These are phyloP conservation scores for Fusarium avenaceum DNA, from an alignment of 2,329 filamentous ascomycete genomes.

Conservation along the genomic window DNA sequence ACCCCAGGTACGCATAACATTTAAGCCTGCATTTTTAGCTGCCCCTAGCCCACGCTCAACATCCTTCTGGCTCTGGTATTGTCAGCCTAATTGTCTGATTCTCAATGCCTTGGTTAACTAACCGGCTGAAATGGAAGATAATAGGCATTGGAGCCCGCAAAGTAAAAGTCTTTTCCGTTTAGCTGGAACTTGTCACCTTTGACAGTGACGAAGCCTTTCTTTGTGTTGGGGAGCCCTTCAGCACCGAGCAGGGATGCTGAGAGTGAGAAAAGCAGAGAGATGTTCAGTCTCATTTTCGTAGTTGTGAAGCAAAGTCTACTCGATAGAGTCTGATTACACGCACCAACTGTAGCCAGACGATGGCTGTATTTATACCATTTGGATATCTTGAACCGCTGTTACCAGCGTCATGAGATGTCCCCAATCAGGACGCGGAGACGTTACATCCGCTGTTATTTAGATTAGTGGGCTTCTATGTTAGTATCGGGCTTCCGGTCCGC, in stretches of 20 bases:
- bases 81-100: not conserved
- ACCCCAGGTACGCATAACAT: constrained; percentile 22
- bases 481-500: constrained; percentile 1
- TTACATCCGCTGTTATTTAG: constrained; percentile 8
- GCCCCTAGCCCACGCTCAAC: constrained; percentile 13
- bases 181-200: constrained; percentile 54
- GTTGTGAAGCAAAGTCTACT: not conserved
- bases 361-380: constrained; percentile 1
- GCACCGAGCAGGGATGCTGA: constrained; percentile 2
- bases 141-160: constrained; percentile 68
- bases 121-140: constrained; percentile 58
- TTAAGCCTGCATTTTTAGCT: constrained; percentile 14
- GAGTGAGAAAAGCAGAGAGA: constrained; percentile 7
- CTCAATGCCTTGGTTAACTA: not conserved
- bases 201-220: constrained; percentile 49
- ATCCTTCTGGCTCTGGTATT: constrained; percentile 56
- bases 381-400: too few species aligned
- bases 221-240: constrained; percentile 8
- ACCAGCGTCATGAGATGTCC: not conserved
- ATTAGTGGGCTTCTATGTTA: not conserved
- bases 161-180: constrained; percentile 61
- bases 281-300: constrained; percentile 6
- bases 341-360: not conserved
- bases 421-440: not conserved
- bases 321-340: not conserved